Base-by-base conservation (phyloP, 805 yeast species). In the Candida taoyuanica region DNA sequence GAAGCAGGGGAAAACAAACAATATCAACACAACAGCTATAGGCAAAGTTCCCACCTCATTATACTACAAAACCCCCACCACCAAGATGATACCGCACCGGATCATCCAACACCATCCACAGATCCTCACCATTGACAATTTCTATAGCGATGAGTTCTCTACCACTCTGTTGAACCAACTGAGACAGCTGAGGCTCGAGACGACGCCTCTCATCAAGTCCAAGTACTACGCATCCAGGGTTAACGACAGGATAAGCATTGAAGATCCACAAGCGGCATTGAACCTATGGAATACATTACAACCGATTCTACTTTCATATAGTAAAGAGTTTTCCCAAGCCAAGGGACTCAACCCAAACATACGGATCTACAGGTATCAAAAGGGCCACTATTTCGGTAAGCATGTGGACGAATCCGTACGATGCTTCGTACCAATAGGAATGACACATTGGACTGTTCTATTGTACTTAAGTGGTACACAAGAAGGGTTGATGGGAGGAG, bases 381-480 rank as follows among this genome's bases (percentile, higher is more conserved):
- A 65, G 43, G 82, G 82, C 0, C 83, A 78, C 42, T 74, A 68
- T 50, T 78, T 78, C 47, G 78, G 73, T 4, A 64, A 70, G 43
- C 85, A 78, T 49, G 76, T 76, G 48, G 85, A 78, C 47, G 84
- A 78, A 34, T 63, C 74, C 7, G 80, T 74, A 5, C 41, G 44
- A 3, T 56, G 59, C 9, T 52, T 56, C 14, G 54, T 49, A 21
- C 42, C 32, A 1, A 48, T 42, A 19, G 77, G 78, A 0, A 47
- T 34, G 11, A 77, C 84, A 0, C 67, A 61, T 46, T 78, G 84
- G 84, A 78, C 85, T 0, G 53, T 78, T 17, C 57, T 78, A 28
- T 61, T 78, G 1, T 78, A 78, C 48, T 56, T 78, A 19, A 71
- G 77, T 2, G 82, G 81, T 2, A 1, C 24, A 12, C 78, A 62